Base-by-base conservation (phyloP, 2,329 filamentous ascomycete genomes). In the Sporothrix protearum region DNA sequence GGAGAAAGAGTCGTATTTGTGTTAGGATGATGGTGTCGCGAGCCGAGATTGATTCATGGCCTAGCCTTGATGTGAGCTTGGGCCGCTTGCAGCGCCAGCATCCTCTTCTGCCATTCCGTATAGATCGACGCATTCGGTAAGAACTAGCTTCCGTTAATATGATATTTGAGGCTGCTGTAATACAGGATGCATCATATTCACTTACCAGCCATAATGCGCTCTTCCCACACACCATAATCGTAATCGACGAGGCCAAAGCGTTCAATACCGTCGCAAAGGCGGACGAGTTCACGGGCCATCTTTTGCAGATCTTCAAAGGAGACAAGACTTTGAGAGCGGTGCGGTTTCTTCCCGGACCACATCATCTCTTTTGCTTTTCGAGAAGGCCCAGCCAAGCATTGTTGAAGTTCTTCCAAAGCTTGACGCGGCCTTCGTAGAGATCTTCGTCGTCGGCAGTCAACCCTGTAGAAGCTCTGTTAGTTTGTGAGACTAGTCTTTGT, bases 211-310 rank as follows among this genome's bases (percentile, higher is more conserved):
- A 96, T 88, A 76, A 98, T 97, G 78, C 92, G 89, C 78, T 98
- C 94, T 81, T 98, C 96, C 88, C 93, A 96, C 33, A 98, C 92
- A 9, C 96, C 96, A 83, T 97, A 96, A 78, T 98, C 92, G 79
- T 98, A 99, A 82, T 99, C 96, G 12, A 99, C 93, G 64, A 99
- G 83, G n/a, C 96, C 96, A 78, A 96, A 91, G 75, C 91, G 90
- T 80, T 98, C 95, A 74, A 98, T 87, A 68, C 88, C 88, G 79
- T 98, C 94, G 79, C 94, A 97, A 68, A 97, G 84, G 68, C 89
- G 87, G 71, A 97, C 87, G 39, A 99, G 81, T 77, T 97, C 91
- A 70, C 91, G 90, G 14, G 92, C 93, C 87, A 98, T 90, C 75
- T 89, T 90, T 76, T 92, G 89, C 66, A 98, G 84, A 30, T 85